These are phyloP conservation scores for Cunninghamia lanceolata DNA, from an alignment of 75 land plant genomes.

Conservation along the genomic window DNA sequence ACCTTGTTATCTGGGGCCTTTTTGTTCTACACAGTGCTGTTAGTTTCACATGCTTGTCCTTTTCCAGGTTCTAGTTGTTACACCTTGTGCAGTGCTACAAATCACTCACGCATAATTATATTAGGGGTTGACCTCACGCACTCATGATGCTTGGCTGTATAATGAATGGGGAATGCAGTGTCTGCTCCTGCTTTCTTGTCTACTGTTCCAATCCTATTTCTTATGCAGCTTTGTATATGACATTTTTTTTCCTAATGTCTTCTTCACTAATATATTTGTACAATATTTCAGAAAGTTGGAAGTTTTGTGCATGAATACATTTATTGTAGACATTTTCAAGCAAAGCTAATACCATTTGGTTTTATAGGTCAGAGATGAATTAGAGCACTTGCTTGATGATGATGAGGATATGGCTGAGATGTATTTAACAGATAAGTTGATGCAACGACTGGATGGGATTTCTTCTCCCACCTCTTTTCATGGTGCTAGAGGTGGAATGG, in stretches of 20 bases:
- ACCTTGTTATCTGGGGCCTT: not conserved
- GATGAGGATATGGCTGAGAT: conserved; percentile 95
- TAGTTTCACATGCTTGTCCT: not conserved
- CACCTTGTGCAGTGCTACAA: not conserved
- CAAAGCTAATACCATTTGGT: not conserved
- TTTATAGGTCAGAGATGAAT: conserved; percentile 76
- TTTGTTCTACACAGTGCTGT: not conserved
- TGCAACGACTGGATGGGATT: conserved; percentile 40
- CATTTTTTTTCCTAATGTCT: not conserved
- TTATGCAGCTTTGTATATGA: not conserved
- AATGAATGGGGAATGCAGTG: not conserved
- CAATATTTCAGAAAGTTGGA: not conserved
- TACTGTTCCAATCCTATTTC: not conserved
- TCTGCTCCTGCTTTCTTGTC: not conserved
- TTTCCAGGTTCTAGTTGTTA: not conserved
- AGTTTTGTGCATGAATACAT: not conserved
- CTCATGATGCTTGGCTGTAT: not conserved
- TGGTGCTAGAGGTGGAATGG: conserved; percentile 28
- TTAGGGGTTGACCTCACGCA: not conserved
- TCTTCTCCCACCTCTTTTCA: conserved; percentile 42
- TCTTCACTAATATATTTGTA: not conserved
- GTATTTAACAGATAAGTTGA: conserved; percentile 80
- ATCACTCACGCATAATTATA: not conserved
- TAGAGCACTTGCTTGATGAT: conserved; percentile 89
- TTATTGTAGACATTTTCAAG: not conserved